These are phyloP conservation scores for Conticribra weissflogii DNA, from an alignment of 108 stramenopile species.

Conservation along the genomic window DNA sequence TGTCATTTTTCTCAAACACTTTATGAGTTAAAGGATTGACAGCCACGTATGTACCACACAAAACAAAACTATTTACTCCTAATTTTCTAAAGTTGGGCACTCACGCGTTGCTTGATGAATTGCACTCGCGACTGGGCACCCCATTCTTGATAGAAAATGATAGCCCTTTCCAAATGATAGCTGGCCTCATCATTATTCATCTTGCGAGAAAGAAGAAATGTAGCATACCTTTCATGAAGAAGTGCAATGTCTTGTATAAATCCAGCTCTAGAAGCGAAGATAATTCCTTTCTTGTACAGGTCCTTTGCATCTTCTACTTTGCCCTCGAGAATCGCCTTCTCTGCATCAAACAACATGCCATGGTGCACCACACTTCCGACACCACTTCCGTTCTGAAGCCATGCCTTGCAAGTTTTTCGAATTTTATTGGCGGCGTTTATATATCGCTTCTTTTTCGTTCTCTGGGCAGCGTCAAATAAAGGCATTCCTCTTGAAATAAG, in stretches of 20 bases:
- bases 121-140: too few species aligned
- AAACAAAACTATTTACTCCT: too few species aligned
- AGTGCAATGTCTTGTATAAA: conserved; percentile 13
- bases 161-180: conserved; percentile 10
- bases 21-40: too few species aligned
- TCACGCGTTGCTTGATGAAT: too few species aligned
- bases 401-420: conserved; percentile 1
- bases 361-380: conserved; percentile 7
- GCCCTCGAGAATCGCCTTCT: conserved; percentile 5
- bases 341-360: conserved; percentile 4
- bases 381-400: conserved; percentile 10
- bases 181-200: not conserved
- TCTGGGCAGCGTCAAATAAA: not conserved
- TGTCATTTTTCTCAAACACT: too few species aligned
- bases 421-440: not conserved
- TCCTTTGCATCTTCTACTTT: conserved; percentile 8
- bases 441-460: not conserved
- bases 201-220: not conserved
- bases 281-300: conserved; percentile 12
- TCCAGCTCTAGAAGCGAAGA: conserved; percentile 9
- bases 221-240: conserved; percentile 1
- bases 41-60: too few species aligned
- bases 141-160: conserved; percentile 2
- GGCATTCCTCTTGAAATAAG: conserved; percentile 13
- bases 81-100: too few species aligned